A percentile compares a stretch with the other conserved stretches of the same genome.
Conservation (phyloP, 352 stramenopile genomes). For the Poterioochromonas sp. region DNA sequence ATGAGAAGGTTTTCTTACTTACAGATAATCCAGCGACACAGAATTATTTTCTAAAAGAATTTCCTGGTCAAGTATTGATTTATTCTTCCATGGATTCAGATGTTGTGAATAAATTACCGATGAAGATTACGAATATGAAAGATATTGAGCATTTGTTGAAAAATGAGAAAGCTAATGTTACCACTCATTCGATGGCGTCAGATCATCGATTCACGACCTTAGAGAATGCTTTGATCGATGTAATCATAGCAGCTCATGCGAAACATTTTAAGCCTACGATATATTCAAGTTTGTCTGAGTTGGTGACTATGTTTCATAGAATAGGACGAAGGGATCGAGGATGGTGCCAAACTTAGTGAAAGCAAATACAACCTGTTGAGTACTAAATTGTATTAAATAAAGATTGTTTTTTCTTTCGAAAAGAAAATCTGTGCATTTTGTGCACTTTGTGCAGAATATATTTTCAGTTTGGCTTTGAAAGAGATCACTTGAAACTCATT, state of each 20-base stretch:
- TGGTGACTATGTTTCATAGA: not conserved
- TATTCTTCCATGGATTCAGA: not conserved
- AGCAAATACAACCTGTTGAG: no score
- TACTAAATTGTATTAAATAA: no score
- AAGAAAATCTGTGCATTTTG: no score
- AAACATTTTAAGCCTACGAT: not conserved
- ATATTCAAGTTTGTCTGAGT: constrained; percentile 12
- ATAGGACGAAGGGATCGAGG: constrained; percentile 3
- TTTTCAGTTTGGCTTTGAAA: no score
- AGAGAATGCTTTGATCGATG: constrained; percentile 11
- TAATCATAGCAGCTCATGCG: constrained; percentile 11
- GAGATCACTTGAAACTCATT: no score
- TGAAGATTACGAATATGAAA: not conserved
- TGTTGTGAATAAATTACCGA: not conserved
- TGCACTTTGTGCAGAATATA: no score
- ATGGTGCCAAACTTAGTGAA: no score
- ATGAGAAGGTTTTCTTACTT: not conserved
- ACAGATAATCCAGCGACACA: constrained; percentile 29
- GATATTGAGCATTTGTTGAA: not conserved
- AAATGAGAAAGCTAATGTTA: not conserved
- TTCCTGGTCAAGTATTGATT: not conserved
- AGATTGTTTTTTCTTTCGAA: no score
- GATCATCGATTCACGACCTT: constrained; percentile 16
- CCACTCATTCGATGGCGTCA: not conserved
- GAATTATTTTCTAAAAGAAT: not conserved